Evolutionary conservation across 2,329 filamentous ascomycete species (phyloP), one percentile per base, ranked within the genome.

Genomic region (Diaporthe sp.): DNA sequence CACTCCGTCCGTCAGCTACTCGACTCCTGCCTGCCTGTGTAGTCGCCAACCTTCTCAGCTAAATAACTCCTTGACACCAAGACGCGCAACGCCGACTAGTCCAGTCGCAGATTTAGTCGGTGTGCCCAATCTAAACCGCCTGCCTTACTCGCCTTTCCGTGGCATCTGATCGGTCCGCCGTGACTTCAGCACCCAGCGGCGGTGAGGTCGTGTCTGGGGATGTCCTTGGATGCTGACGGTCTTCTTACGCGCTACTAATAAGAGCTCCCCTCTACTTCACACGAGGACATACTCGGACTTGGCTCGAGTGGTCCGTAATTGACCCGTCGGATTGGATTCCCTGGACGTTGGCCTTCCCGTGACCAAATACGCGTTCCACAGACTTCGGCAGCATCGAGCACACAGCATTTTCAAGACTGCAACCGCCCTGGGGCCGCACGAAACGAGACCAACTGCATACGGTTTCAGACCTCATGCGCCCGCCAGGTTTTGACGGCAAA

Each of bases 121-220:
- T 53, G 63, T 74, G 65, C 44, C 72, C 63, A 10, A 37, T 70
- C 31, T 44, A 28, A 49, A 74, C 17, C 47, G 57, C 47, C 34
- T 51, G 57, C 53, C 60, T 74, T 74, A 68, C 72, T 70, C 58
- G 61, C 72, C 37, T 37, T 60, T 39, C 17, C 37, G 44, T 72
- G 71, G 31, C 44, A 22, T 53, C 57, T 53, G 44, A 63, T 72
- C 57, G 37, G 70, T 61, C 28, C 28, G 25, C 47, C 7, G 47
- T 25, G 28, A 28, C 8, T 61, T 25, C 42, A 72, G 58, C 57
- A 25, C 42, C 49, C 51, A 34, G 58, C 60, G 20, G 74, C 74
- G 74, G 68, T 73, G 51, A 73, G 65, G 20, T n/a, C n/a, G 55
- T 22, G 31, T 73, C 68, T 75, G 31, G 74, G 58, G 47, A 73